Evolutionary conservation across 2,329 filamentous ascomycete genomes (phyloP), one percentile per base, ranked within the genome.

Genomic region (Cladorrhinum sp.): DNA sequence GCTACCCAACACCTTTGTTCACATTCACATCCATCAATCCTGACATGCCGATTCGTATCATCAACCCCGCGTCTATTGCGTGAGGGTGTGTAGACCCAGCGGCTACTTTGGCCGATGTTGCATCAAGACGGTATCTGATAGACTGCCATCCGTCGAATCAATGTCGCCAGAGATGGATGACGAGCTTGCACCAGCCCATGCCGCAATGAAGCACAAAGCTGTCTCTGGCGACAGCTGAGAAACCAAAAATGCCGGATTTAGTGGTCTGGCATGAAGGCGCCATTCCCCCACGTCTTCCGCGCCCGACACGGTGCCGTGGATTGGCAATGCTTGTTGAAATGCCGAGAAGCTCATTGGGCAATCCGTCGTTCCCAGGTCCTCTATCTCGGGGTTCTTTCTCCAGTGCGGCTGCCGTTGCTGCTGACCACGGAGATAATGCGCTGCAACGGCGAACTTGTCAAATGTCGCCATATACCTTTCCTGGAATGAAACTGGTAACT

Each of bases 121-220:
- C 57, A 58, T 50, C 12, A 16, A 20, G 12, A 27, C 10, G 8
- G 7, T 5, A 27, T 45, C 18, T 45, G 41, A 22, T 45, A 3
- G 2, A 50, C 1, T 12, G 23, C 13, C 2, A 23, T 23, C 23
- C 13, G 20, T 62, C 59, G 56, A 65, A 62, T 62, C 38, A 56
- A 49, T 20, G 18, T 27, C 9, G 13, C 8, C 41, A 2, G 12
- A 48, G 20, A 13, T 38, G 5, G 45, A 67, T 67, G 62, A 52
- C 65, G 65, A 65, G 57, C 50, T 62, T 12, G 2, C 23, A 5
- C 41, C 51, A 10, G 49, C 45, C 23, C 32, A 64, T 65, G 45
- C 55, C 64, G 62, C 60, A 36, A 67, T 65, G 12, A 12, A 24
- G n/a, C 7, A 38, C 50, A 49, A 10, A 32, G 32, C 27, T 3